Base-by-base conservation (phyloP, 129 eudicot species). In the Pseudognaphalium luteoalbum region DNA sequence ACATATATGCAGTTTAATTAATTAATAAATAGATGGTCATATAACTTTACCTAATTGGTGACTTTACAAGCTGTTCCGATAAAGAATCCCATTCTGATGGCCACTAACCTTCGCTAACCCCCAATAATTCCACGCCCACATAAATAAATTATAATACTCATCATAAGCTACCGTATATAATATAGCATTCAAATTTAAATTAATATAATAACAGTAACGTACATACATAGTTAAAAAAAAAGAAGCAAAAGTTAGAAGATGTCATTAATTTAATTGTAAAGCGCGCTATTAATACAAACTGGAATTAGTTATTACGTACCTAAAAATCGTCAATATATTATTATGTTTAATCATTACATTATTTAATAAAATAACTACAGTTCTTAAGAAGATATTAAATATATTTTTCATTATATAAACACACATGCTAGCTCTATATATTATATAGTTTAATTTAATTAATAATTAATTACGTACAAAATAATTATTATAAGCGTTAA, bases 11-110 rank as follows among this genome's bases (percentile, higher is more conserved):
- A 35, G 59, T 41, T 41, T 41, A 41, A 41, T 78, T 62, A 4
- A 16, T 52, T 61, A 76, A 66, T 66, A 52, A 76, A 71, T 78
- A 20, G 44, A 65, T 79, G 73, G 61, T 64, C 73, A 58, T 59
- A 61, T 76, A 57, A 57, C 80, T 80, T 74, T 80, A 80, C 80
- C 80, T 80, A 80, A 80, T 80, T 80, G 80, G 80, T 58, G 71
- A 63, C 80, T 80, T 80, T 80, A 74, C 80, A 74, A 42, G 80
- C 70, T 74, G 80, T 80, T 80, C 41, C 62, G 17, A 80, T 74
- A 80, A 67, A 67, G 76, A 80, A 80, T 80, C 80, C 71, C 70
- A 74, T 80, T 80, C 84, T 66, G 28, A 34, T 80, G 58, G 84
- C 80, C 84, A 80, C 74, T 80, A 80, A 80, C 75, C 79, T 80